Evolutionary conservation across 768 basidiomycete species (phyloP), one percentile per base, ranked within the genome.

Genomic region (Astraeus odoratus): DNA sequence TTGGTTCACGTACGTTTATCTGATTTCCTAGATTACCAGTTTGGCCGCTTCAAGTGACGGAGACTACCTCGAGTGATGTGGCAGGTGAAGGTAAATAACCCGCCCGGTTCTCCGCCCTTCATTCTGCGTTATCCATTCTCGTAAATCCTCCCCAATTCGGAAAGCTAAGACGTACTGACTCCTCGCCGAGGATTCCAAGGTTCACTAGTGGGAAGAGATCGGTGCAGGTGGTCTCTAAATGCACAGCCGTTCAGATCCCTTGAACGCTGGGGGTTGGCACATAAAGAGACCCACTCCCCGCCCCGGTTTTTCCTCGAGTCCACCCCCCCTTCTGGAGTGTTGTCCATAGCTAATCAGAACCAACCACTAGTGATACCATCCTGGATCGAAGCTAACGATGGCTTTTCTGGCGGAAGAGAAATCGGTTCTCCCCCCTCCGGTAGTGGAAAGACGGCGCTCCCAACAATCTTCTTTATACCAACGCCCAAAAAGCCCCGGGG

Each of bases 351-450:
- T 22, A 31, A 16, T 18, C 16, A 26, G 15, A 13, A n/a, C 10
- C 37, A 27, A 18, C 22, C 40, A 26, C 1, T 19, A 18, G 24
- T 36, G n/a, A 13, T 2, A 44, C 22, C n/a, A 35, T 26, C 25
- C n/a, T 18, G 5, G 34, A 44, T 5, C 3, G 26, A 20, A 18
- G 31, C 22, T 15, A 34, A 20, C 20, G 13, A 24, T 31, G 13
- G 34, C n/a, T 23, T 19, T 27, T 15, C 19, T 31, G 10, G 15
- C 15, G 19, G 37, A 24, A n/a, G 25, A 33, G 15, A 13, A 16
- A n/a, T 3, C 22, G 3, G 20, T 23, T 12, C 26, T 51, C 13
- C 50, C 50, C 6, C 38, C 39, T 33, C 50, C 50, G 5, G 47
- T 41, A n/a, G 22, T 45, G 7, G 47, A 51, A 26, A 19, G n/a